These are phyloP conservation scores for Malus hybrid DNA, from an alignment of 331 rosid species.

Conservation along the genomic window DNA sequence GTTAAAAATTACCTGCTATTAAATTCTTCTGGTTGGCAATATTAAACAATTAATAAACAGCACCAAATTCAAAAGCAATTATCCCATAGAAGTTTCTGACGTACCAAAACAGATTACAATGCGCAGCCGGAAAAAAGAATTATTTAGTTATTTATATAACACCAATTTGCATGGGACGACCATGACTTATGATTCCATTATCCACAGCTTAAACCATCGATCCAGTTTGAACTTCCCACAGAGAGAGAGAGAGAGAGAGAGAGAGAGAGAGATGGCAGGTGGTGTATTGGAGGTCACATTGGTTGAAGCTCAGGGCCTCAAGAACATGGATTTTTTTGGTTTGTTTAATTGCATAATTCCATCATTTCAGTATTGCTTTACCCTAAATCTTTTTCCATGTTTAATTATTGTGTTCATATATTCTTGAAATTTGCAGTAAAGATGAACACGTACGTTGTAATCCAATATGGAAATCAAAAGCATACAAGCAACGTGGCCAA, in stretches of 20 bases:
- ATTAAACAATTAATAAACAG: neutral
- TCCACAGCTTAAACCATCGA: neutral
- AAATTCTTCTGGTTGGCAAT: neutral
- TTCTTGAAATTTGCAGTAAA: conserved; percentile 8
- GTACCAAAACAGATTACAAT: neutral
- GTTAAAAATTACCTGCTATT: neutral
- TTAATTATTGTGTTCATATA: neutral
- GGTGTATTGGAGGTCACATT: conserved; percentile 8
- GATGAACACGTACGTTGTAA: conserved; percentile 6
- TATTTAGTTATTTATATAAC: neutral
- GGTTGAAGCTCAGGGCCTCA: conserved; percentile 3
- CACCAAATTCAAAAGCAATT: neutral
- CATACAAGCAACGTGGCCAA: neutral
- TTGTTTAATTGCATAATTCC: neutral
- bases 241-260: neutral
- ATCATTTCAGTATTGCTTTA: neutral
- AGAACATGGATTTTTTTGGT: conserved; percentile 12
- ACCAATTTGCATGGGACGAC: conserved; percentile 8
- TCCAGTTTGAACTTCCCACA: neutral
- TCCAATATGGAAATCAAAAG: conserved; percentile 13
- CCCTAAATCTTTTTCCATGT: neutral
- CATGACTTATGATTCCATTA: neutral
- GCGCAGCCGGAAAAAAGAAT: neutral
- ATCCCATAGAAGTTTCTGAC: neutral
- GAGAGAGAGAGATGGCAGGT: neutral